Evolutionary conservation across 2,329 filamentous ascomycete species (phyloP).

Genomic region (Pyrenophora tritici-repentis): DNA sequence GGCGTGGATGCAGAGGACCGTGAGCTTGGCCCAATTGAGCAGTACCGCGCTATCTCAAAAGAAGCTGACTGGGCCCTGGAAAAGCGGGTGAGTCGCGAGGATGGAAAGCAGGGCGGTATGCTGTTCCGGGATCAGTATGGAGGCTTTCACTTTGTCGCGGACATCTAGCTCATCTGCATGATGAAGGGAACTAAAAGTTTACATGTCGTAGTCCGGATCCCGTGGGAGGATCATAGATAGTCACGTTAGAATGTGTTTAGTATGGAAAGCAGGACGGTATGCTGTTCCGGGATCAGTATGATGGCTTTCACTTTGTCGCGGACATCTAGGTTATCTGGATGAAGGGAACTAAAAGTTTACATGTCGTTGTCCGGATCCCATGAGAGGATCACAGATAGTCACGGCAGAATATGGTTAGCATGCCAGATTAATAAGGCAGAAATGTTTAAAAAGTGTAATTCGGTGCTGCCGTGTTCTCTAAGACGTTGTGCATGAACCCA

Average conservation of each 20-base stretch:
- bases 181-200: no score
- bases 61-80: conserved; percentile 27
- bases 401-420: no score
- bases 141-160: conserved; percentile 21
- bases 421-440: no score
- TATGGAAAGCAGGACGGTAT: conserved; percentile 19
- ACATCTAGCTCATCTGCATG: conserved; percentile 9
- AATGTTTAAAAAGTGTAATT: no score
- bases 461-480: no score
- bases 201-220: no score
- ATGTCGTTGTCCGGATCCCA: no score
- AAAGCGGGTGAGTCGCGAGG: conserved; percentile 16
- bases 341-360: no score
- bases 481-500: no score
- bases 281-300: conserved; percentile 22
- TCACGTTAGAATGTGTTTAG: no score
- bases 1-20: conserved; percentile 1
- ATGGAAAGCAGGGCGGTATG: conserved; percentile 20
- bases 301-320: conserved; percentile 21
- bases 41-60: conserved; percentile 11
- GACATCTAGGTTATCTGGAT: conserved; percentile 13
- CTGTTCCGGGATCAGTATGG: conserved; percentile 22
- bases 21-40: conserved; percentile 22
- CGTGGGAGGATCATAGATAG: no score
- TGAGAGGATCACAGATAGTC: no score